Base-by-base conservation (phyloP, 352 stramenopile species). In the Elongisporangium undulatum region DNA sequence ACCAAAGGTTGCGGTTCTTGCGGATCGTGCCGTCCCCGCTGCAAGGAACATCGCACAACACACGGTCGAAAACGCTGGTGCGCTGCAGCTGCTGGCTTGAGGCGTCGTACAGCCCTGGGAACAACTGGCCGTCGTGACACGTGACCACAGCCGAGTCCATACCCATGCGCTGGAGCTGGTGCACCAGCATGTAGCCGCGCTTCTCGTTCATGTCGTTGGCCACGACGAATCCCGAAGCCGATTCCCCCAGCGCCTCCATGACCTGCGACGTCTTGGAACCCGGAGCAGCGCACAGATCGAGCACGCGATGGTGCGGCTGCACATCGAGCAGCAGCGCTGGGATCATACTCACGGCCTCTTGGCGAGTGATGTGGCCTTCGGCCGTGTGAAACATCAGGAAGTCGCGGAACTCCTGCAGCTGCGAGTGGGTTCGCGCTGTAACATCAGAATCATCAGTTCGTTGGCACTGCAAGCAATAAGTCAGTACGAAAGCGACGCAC, bases 221-320 rank as follows among this genome's bases (percentile, higher is more conserved):
- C 49, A 98, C 78, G 21, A 99, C 91, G 58, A 96, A 92, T n/a
- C 96, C 84, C 1, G 58, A 21, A 34, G 70, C 48, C 3, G 78
- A 51, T 13, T 71, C 20, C 1, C 49, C 59, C 21, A 93, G 66
- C 23, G 84, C 71, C 56, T 98, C 97, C 55, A 99, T 87, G 20
- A 99, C 80, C 66, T 99, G 97, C 53, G 87, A 92, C n/a, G 98
- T 99, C 74, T 99, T 99, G 54, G 89, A 98, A 19, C 98, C 98
- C 1, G 98, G 98, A 7, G 97, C 96, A 10, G 98, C 97, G 57
- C 83, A 92, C 63, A 94, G 67, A 41, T 94, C 82, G 22, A 92
- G 62, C 29, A 87, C 76, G 20, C 67, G 64, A 58, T 98, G 87
- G 53, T 96, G 65, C 13, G 77, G 81, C 62, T 98, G 69, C 5